These are phyloP conservation scores for Sugiyamaella boreocaroliniensis DNA, from an alignment of 805 yeast species.

Conservation along the genomic window DNA sequence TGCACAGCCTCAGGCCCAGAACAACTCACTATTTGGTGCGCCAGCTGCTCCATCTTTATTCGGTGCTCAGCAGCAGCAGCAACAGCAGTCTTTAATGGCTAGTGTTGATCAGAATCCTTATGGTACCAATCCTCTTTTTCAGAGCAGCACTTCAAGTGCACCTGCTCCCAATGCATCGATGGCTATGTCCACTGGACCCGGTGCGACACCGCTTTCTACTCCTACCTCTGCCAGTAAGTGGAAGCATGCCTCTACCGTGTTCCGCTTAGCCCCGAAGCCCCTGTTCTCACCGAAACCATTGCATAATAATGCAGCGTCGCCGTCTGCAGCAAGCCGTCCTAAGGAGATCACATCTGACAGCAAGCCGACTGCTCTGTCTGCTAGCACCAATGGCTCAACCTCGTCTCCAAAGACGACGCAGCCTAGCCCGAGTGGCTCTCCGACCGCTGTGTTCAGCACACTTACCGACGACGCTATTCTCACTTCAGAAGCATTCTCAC, in stretches of 20 bases:
- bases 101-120: conserved; percentile 57
- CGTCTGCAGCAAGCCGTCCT: too few relatives aligned
- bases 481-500: conserved; percentile 55
- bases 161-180: conserved; percentile 20
- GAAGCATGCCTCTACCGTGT: conserved; percentile 53
- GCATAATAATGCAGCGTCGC: background rate
- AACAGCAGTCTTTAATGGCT: conserved; percentile 29
- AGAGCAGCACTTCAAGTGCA: conserved; percentile 27
- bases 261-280: conserved; percentile 59
- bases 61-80: conserved; percentile 25
- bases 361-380: too few relatives aligned
- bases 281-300: conserved; percentile 32
- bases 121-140: conserved; percentile 68
- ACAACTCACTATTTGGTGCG: conserved; percentile 3
- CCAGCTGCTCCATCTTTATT: conserved; percentile 21
- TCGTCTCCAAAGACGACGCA: background rate
- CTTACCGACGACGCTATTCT: conserved; percentile 62
- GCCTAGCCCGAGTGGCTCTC: background rate
- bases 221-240: conserved; percentile 40
- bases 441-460: conserved; percentile 33
- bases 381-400: too few relatives aligned
- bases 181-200: conserved; percentile 36
- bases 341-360: too few relatives aligned
- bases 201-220: conserved; percentile 42
- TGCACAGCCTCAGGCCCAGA: conserved; percentile 2